Evolutionary conservation across 1,284 basidiomycete genomes (phyloP), one percentile per base, ranked within the genome.

Genomic region (Marasmius sp.): DNA sequence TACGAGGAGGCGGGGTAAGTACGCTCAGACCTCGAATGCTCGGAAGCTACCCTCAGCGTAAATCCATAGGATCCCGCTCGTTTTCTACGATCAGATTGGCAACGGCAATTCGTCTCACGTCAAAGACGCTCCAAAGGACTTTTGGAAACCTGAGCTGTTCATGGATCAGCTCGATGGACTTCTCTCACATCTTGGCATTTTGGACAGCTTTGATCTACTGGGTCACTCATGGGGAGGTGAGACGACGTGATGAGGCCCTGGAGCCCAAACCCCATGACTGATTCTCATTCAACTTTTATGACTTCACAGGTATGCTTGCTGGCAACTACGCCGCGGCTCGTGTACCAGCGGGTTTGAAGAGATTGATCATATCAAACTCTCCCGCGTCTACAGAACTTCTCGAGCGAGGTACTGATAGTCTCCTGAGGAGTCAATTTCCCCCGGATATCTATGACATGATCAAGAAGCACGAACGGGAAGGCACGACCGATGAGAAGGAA

Each of bases 221-320:
- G 78, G 76, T n/a, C 75, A 79, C 16, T 78, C 77, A 11, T 81
- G 79, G 79, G 78, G 79, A 52, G 79, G 79, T 62, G 20, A 10
- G 48, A 51, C 16, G 6, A 18, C 22, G 20, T 36, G 38, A 20
- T 61, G 6, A 52, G 20, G 20, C 3, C 45, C 18, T 57, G 6
- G 43, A 14, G 43, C 43, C 18, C 43, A 27, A 27, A 27, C 27
- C 27, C 27, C 27, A 27, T 27, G 27, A 45, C 43, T 45, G 43
- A 45, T 14, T 45, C 14, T 45, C 18, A 45, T 45, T 45, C 18
- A 14, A 18, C 6, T 45, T 27, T 27, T 27, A 2, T 27, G 27
- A 27, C 27, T 5, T 2, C 27, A 27, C 27, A 27, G 27, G 27
- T 33, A 58, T 56, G 49, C 10, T 78, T 80, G 76, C 70, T 81